These are phyloP conservation scores for Saccharomyces hybrid DNA, from an alignment of 1,139 yeast species.

Conservation along the genomic window DNA sequence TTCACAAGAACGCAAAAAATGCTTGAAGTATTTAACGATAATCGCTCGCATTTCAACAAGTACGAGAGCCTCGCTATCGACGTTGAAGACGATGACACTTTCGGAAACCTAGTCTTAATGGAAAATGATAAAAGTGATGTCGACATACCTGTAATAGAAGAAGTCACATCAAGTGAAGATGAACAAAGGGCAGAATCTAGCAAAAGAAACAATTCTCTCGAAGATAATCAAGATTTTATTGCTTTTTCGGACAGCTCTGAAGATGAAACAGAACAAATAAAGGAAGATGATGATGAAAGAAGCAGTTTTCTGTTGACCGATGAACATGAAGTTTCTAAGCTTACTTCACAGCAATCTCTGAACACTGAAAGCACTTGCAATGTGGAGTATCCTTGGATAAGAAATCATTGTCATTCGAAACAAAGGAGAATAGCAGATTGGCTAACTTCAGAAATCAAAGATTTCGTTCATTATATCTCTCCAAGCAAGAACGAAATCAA, in stretches of 20 bases:
- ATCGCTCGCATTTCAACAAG: conserved; percentile 22
- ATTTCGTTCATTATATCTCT: conserved; percentile 78
- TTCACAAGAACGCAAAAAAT: conserved; percentile 24
- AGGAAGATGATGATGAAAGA: conserved; percentile 15
- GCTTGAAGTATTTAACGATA: conserved; percentile 24
- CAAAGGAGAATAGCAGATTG: conserved; percentile 77
- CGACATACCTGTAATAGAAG: conserved; percentile 10
- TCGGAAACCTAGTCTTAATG: conserved; percentile 3
- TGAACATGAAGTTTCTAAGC: not conserved
- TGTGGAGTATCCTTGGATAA: conserved; percentile 68
- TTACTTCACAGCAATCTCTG: not conserved
- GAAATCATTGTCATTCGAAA: conserved; percentile 63
- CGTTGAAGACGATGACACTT: conserved; percentile 6
- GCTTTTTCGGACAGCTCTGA: conserved; percentile 31
- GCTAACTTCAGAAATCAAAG: conserved; percentile 81
- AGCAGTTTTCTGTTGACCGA: not conserved
- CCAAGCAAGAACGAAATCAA: conserved; percentile 73
- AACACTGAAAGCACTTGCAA: conserved; percentile 18
- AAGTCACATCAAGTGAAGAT: conserved; percentile 5
- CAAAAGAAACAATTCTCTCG: conserved; percentile 33
- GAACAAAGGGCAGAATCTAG: conserved; percentile 1
- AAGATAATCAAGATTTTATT: conserved; percentile 36
- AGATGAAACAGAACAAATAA: conserved; percentile 20
- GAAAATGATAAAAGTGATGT: conserved; percentile 10
- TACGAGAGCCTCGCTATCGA: conserved; percentile 22